Base-by-base conservation (phyloP, 2,329 filamentous ascomycete genomes). In the Epichloe sp. region DNA sequence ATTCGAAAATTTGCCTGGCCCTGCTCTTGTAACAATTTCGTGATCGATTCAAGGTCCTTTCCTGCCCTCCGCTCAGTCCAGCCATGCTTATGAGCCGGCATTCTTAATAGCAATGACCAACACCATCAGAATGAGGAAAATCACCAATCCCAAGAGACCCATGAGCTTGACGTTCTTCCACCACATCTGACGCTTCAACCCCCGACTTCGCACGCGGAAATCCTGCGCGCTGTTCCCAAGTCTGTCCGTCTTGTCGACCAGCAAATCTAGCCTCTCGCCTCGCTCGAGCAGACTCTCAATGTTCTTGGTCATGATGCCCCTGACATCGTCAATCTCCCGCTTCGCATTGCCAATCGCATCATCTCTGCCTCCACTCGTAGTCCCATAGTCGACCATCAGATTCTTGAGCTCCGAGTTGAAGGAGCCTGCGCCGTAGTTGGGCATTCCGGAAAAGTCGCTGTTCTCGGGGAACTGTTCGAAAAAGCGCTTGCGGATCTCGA, bases 141-240 rank as follows among this genome's bases (percentile, higher is more conserved):
- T 69, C 2, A 90, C 88, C 44, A 96, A 63, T 4, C 69, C 74
- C 55, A 90, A 63, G 59, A 98, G 68, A 6, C 80, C 83, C 89
- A 97, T 95, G 59, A 98, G 71, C 73, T 94, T 94, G 44, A 95
- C 79, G 67, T 98, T 97, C 82, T 97, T 97, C 91, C 91, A 97
- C 93, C 93, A 98, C 93, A 98, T 97, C 69, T 85, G 79, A 63
- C 94, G 79, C 72, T 93, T 86, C 60, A 98, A 68, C 1, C 88
- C 89, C 26, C 89, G 75, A 65, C 86, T 94, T 58, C 91, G 77
- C 17, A 97, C 83, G 49, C 93, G 76, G 65, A 98, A 98, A 65
- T 98, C 93, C 60, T 84, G 77, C 49, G 93, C 89, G 65, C 82
- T 93, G 31, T 87, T 88, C 14, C 91, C 93, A 40, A 98, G 69